A percentile compares a stretch with the other conserved stretches of the same genome.
phyloP scores from a whole-genome alignment of 2,329 filamentous ascomycete genomes.

The Aureobasidium sp. region DNA sequence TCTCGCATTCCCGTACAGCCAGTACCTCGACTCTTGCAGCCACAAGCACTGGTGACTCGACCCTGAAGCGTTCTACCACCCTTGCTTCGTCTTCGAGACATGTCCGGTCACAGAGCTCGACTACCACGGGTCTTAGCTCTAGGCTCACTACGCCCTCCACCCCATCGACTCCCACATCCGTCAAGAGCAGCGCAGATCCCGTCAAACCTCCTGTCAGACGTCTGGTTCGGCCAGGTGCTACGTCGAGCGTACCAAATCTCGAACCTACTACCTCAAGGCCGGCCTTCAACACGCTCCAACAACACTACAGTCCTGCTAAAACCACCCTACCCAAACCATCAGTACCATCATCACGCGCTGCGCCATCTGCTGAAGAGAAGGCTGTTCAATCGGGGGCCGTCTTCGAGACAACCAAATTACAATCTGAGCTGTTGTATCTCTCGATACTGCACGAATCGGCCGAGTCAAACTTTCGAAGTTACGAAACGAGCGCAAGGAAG shows the following conservation, averaged over 20 bases:
- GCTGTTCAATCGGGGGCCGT: constrained; percentile 50
- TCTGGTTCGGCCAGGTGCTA: background rate
- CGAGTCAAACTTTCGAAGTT: constrained; percentile 38
- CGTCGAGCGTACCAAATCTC: background rate
- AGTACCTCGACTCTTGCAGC: background rate
- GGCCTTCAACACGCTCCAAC: constrained; percentile 56
- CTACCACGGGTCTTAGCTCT: background rate
- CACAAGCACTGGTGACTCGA: background rate
- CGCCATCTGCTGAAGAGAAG: constrained; percentile 53
- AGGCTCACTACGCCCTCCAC: background rate
- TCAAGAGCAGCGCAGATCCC: background rate
- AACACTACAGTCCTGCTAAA: constrained; percentile 62
- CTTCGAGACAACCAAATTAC: constrained; percentile 30
- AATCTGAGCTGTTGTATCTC: constrained; percentile 59
- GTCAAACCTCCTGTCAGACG: background rate
- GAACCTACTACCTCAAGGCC: constrained; percentile 33
- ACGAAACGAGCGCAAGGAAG: constrained; percentile 48
- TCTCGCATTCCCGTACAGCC: background rate
- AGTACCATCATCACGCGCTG: constrained; percentile 42
- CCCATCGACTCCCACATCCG: background rate
- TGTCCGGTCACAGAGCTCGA: constrained; percentile 4
- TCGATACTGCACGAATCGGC: constrained; percentile 56
- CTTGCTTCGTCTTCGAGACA: background rate
- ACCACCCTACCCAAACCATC: constrained; percentile 54
- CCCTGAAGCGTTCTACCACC: background rate